phyloP scores from a whole-genome alignment of 768 basidiomycete genomes.

The Strobilomyces dryophilus region DNA sequence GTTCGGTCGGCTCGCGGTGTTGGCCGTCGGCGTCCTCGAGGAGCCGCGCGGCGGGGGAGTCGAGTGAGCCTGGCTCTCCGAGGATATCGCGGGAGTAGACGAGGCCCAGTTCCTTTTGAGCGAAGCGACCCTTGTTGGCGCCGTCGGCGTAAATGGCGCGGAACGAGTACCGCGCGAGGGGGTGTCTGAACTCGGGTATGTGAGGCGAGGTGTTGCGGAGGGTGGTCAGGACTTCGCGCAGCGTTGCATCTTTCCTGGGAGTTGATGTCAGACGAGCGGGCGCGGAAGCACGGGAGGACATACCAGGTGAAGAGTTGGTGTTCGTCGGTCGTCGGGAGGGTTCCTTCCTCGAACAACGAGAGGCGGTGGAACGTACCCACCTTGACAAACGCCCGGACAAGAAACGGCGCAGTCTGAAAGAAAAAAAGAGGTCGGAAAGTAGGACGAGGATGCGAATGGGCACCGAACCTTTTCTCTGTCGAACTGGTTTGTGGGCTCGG shows the following conservation, averaged over 20 bases:
- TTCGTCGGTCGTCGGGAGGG: conserved; percentile 74
- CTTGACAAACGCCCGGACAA: conserved; percentile 80
- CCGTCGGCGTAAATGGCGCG: conserved; percentile 75
- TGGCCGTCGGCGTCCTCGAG: conserved; percentile 45
- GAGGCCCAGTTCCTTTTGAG: conserved; percentile 75
- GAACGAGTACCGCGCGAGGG: conserved; percentile 79
- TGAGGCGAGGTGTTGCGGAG: conserved; percentile 69
- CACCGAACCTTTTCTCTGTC: conserved; percentile 52
- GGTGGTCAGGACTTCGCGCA: conserved; percentile 74
- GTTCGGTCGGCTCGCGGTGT: conserved; percentile 33
- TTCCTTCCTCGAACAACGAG: conserved; percentile 71
- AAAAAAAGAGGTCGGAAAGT: not conserved
- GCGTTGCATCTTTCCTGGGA: conserved; percentile 75
- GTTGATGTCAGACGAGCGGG: not conserved
- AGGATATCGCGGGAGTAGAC: conserved; percentile 84
- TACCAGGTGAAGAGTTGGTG: conserved; percentile 82
- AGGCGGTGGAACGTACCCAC: conserved; percentile 74
- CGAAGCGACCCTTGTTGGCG: conserved; percentile 63
- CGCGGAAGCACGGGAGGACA: conserved; percentile 8
- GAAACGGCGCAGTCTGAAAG: conserved; percentile 70
- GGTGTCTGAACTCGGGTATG: conserved; percentile 71
- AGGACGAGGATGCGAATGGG: rapidly evolving
- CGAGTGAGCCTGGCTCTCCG: conserved; percentile 68
- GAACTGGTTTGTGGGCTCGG: conserved; percentile 44
- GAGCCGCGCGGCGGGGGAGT: conserved; percentile 54